These are phyloP conservation scores for Prunus yedoensis DNA, from an alignment of 331 rosid genomes.

Conservation along the genomic window DNA sequence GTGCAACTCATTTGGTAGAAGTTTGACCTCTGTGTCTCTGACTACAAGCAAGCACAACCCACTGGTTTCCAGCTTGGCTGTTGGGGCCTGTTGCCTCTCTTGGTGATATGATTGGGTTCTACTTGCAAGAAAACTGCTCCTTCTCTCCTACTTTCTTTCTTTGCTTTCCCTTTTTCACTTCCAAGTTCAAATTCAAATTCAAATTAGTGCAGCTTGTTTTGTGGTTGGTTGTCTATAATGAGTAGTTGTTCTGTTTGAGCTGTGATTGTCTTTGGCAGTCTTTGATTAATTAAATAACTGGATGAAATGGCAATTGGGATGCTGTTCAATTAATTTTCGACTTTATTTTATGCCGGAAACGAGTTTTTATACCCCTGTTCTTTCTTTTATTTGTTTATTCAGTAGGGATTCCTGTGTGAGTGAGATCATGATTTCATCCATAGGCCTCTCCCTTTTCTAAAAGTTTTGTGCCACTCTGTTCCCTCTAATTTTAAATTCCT, in stretches of 20 bases:
- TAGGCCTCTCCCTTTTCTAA: constrained; percentile 18
- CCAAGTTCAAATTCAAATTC: background rate
- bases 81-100: background rate
- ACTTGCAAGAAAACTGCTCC: background rate
- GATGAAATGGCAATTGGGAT: background rate
- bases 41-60: background rate
- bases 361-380: background rate
- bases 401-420: background rate
- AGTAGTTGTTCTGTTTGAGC: background rate
- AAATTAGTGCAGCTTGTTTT: too few species aligned
- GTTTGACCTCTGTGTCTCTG: background rate
- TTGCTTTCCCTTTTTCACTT: background rate
- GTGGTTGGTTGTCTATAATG: too few species aligned
- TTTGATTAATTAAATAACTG: background rate
- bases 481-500: constrained; percentile 17
- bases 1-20: background rate
- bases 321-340: background rate
- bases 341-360: background rate
- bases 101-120: background rate
- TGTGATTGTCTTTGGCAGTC: background rate
- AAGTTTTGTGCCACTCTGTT: constrained; percentile 9
- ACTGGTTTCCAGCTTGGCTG: constrained; percentile 1
- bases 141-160: background rate
- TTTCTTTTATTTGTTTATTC: background rate
- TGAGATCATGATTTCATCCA: constrained; percentile 44